Base-by-base conservation (phyloP, 306 rosid genomes). In the Trichosanthes cucumerina region DNA sequence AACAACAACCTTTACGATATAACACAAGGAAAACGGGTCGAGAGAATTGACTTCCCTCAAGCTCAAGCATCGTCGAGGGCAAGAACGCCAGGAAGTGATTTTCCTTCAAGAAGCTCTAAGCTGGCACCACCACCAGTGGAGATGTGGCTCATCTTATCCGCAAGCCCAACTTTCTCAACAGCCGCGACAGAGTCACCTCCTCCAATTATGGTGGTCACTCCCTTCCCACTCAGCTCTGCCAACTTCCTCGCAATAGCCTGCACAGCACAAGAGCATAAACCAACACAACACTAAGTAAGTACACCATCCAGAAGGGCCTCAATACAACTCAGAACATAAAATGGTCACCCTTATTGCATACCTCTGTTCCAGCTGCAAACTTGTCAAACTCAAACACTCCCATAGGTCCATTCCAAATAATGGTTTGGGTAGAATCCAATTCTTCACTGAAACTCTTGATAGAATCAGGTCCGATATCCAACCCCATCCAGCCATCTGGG, bases 151-250 rank as follows among this genome's bases (percentile, higher is more conserved):
- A 94, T 94, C 93, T 92, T 89, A 13, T 92, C 95, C 9, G 96
- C 96, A 53, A 94, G 93, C 52, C 97, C 97, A 73, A 3, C 96
- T 90, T 94, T 92, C 88, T 94, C 98, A 43, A 94, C 98, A 0
- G 98, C 98, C 9, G 98, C 98, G 6, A 94, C 98, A 0, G 98
- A 94, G 80, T 94, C 98, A 4, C 98, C 98, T 71, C 98, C 98
- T 85, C 98, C 98, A 31, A 94, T 90, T 68, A 94, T 94, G 43
- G 98, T 92, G 50, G 92, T 94, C 76, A 92, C 98, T 8, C 95
- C 97, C 88, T 92, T 92, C 28, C 83, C 96, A 79, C 87, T 90
- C n/a, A 94, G 85, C 77, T 92, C 97, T 4, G 98, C 98, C 73
- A 94, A 87, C 79, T 92, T 92, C 92, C 81, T 90, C 4, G 98